A percentile compares a stretch with the other conserved stretches of the same genome.
Evolutionary conservation across 2,329 filamentous ascomycete species (phyloP).

Genomic region (Exophiala mesophila): DNA sequence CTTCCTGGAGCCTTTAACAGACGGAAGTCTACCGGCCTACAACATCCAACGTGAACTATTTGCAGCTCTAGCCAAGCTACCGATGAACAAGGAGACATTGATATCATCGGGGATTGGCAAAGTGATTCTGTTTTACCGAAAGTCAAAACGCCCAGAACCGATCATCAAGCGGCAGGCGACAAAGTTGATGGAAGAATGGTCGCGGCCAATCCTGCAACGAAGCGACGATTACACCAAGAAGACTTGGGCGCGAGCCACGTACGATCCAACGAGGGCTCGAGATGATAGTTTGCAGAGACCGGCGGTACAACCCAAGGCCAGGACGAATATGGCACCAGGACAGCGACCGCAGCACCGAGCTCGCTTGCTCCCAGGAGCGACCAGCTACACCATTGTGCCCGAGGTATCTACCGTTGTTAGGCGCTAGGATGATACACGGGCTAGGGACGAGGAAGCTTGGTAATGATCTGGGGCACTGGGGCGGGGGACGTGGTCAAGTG

Average conservation of each 20-base stretch:
- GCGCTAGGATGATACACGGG: slow-evolving; percentile 2
- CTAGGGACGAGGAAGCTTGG: too few relatives aligned
- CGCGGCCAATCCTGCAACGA: slow-evolving; percentile 84
- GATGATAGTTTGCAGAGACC: slow-evolving; percentile 29
- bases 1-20: slow-evolving; percentile 92
- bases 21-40: slow-evolving; percentile 90
- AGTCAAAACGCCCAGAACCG: slow-evolving; percentile 82
- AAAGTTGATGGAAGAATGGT: slow-evolving; percentile 91
- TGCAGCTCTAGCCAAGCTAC: slow-evolving; percentile 69
- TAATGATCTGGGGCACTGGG: too few relatives aligned
- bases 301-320: slow-evolving; percentile 43
- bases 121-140: slow-evolving; percentile 94
- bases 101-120: slow-evolving; percentile 92
- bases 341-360: slow-evolving; percentile 47
- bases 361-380: slow-evolving; percentile 53
- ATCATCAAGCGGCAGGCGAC: slow-evolving; percentile 92
- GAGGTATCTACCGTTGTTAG: slow-evolving; percentile 27
- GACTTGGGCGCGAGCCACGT: slow-evolving; percentile 53
- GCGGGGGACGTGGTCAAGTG: too few relatives aligned
- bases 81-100: slow-evolving; percentile 85
- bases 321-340: slow-evolving; percentile 21
- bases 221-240: slow-evolving; percentile 94
- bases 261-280: slow-evolving; percentile 47
- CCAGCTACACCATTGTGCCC: slow-evolving; percentile 60
- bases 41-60: slow-evolving; percentile 97